These are phyloP conservation scores for Trichophyton simii DNA, from an alignment of 2,329 filamentous ascomycete genomes.

Conservation along the genomic window DNA sequence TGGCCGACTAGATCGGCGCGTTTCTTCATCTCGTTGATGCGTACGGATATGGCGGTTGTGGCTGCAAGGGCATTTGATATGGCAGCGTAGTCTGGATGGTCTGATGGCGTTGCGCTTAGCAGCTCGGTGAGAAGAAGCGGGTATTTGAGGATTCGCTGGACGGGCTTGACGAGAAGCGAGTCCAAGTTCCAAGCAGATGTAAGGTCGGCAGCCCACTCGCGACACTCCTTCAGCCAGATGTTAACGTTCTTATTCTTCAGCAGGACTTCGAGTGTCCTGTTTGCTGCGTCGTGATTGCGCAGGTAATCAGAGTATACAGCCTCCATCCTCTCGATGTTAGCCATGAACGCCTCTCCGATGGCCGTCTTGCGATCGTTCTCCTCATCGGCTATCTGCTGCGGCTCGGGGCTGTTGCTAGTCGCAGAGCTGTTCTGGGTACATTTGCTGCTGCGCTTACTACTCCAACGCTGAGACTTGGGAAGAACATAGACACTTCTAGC, in stretches of 20 bases:
- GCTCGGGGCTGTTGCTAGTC: constrained; percentile 17
- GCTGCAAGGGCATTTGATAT: constrained; percentile 64
- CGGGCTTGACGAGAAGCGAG: constrained; percentile 91
- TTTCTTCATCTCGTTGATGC: constrained; percentile 91
- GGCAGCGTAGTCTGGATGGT: constrained; percentile 67
- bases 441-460: constrained; percentile 39
- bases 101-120: constrained; percentile 61
- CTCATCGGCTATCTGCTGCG: constrained; percentile 29
- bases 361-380: constrained; percentile 48
- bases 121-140: constrained; percentile 73
- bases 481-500: constrained; percentile 68
- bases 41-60: constrained; percentile 46
- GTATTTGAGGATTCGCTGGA: constrained; percentile 89
- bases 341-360: constrained; percentile 47
- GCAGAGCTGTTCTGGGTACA: constrained; percentile 25
- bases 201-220: constrained; percentile 79
- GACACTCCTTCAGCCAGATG: constrained; percentile 87
- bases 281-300: constrained; percentile 52
- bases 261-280: constrained; percentile 43
- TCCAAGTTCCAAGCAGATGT: constrained; percentile 92
- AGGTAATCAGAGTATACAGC: constrained; percentile 53
- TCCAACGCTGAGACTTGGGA: constrained; percentile 42
- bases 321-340: constrained; percentile 48
- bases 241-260: constrained; percentile 44
- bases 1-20: constrained; percentile 85